phyloP scores from a whole-genome alignment of 2,329 filamentous ascomycete genomes.

The Penicillium sp. region DNA sequence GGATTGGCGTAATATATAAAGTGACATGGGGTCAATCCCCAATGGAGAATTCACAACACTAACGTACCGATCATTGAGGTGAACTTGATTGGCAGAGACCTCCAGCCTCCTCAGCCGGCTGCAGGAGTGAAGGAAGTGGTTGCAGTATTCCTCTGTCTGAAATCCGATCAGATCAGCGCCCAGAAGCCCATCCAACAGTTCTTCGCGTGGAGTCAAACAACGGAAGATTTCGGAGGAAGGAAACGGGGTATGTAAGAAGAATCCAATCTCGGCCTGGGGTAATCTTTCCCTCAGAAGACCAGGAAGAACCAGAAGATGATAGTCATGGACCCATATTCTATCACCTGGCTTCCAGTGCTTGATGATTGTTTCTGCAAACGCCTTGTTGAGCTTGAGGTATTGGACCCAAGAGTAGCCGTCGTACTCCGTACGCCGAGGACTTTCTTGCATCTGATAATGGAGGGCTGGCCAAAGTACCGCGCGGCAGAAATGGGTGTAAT shows the following conservation, averaged over 20 bases:
- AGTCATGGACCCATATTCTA: slow-evolving; percentile 91
- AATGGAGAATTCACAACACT: slow-evolving; percentile 79
- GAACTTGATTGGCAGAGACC: slow-evolving; percentile 77
- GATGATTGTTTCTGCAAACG: slow-evolving; percentile 83
- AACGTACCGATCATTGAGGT: slow-evolving; percentile 84
- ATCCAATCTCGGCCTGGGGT: slow-evolving; percentile 88
- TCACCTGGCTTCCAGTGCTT: slow-evolving; percentile 89
- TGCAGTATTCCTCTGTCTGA: slow-evolving; percentile 86
- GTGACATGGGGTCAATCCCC: slow-evolving; percentile 76
- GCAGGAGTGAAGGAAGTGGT: slow-evolving; percentile 92
- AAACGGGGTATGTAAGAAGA: slow-evolving; percentile 92
- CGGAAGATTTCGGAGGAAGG: slow-evolving; percentile 94
- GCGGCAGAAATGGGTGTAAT: slow-evolving; percentile 95
- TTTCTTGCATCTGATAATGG: slow-evolving; percentile 95
- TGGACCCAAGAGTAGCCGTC: slow-evolving; percentile 94
- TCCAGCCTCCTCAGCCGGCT: slow-evolving; percentile 82
- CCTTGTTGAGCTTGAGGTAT: slow-evolving; percentile 87
- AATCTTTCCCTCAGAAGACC: slow-evolving; percentile 76
- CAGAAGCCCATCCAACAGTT: slow-evolving; percentile 85
- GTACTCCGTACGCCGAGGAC: slow-evolving; percentile 95
- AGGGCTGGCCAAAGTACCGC: slow-evolving; percentile 95
- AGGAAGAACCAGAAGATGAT: slow-evolving; percentile 85
- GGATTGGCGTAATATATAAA: slow-evolving; percentile 66
- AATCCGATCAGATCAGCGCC: slow-evolving; percentile 89
- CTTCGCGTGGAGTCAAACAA: slow-evolving; percentile 76